Evolutionary conservation across 257 asterid genomes (phyloP).

Genomic region (Solanum pinnatisectum): DNA sequence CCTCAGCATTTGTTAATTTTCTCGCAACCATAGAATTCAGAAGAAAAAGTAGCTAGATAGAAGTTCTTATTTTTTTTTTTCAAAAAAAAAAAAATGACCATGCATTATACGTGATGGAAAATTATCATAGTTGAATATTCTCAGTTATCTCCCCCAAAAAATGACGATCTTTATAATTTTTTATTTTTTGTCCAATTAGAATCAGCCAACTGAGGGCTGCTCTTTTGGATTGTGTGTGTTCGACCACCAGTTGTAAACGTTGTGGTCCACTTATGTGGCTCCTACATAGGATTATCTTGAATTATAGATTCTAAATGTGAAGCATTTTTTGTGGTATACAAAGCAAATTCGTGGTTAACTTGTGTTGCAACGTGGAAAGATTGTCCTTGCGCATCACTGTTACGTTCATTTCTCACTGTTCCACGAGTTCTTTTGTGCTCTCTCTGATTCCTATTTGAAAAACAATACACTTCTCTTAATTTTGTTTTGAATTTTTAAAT

Average conservation of each 20-base stretch:
- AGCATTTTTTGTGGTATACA: slow-evolving; percentile 33
- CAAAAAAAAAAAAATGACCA: background rate
- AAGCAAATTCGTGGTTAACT: slow-evolving; percentile 16
- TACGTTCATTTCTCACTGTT: slow-evolving; percentile 6
- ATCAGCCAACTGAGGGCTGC: background rate
- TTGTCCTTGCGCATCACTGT: slow-evolving; percentile 12
- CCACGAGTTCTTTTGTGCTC: slow-evolving; percentile 11
- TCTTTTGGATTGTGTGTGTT: background rate
- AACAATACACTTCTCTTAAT: background rate
- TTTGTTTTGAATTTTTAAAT: background rate
- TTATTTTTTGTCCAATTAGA: background rate
- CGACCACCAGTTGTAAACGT: background rate
- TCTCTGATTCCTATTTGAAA: background rate
- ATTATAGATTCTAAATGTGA: background rate
- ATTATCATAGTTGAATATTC: background rate
- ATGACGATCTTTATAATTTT: background rate
- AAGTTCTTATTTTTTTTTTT: background rate
- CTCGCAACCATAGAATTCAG: slow-evolving; percentile 5
- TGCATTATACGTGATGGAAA: slow-evolving; percentile 51
- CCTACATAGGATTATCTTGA: slow-evolving; percentile 23
- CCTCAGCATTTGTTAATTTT: slow-evolving; percentile 29
- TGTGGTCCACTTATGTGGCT: background rate
- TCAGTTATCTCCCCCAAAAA: background rate
- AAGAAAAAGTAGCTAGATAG: background rate
- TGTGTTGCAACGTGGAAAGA: slow-evolving; percentile 16